Percentiles rank a stretch among this genome's conserved stretches.
These are phyloP conservation scores for Mariannaea elegans DNA, from an alignment of 2,329 filamentous ascomycete species.

Conservation along the genomic window DNA sequence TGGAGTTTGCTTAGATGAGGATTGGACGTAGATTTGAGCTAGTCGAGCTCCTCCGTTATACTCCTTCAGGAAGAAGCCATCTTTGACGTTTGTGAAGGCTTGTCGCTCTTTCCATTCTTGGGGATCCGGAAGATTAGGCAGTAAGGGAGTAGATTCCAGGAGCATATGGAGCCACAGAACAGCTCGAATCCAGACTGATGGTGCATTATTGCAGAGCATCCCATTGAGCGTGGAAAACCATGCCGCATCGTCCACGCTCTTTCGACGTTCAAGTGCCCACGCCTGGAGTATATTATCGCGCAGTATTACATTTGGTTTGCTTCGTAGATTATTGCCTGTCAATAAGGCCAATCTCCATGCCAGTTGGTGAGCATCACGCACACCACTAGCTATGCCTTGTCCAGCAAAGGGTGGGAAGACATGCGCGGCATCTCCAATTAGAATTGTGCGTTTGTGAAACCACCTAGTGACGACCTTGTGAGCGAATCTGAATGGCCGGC, in stretches of 20 bases:
- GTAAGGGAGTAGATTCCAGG: not conserved
- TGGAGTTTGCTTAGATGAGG: too few species aligned
- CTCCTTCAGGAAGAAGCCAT: not conserved
- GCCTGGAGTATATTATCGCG: not conserved
- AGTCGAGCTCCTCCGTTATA: not conserved
- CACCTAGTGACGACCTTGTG: conserved; percentile 57
- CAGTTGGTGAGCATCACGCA: conserved; percentile 46
- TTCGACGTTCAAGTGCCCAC: conserved; percentile 6
- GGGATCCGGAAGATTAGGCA: not conserved
- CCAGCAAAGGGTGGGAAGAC: conserved; percentile 59
- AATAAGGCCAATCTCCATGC: conserved; percentile 2
- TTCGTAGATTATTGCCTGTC: too few species aligned
- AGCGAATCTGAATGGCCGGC: conserved; percentile 44
- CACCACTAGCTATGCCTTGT: conserved; percentile 47
- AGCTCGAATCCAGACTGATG: not conserved
- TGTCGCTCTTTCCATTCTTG: not conserved
- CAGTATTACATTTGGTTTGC: too few species aligned
- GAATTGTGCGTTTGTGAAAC: conserved; percentile 50
- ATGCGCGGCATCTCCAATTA: conserved; percentile 60
- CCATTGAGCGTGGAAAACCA: not conserved
- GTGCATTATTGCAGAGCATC: not conserved
- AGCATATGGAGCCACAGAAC: conserved; percentile 41
- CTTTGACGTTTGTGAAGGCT: not conserved
- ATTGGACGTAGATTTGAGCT: not conserved
- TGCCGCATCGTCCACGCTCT: conserved; percentile 6